Evolutionary conservation across 2,329 filamentous ascomycete genomes (phyloP), one percentile per base, ranked within the genome.

Genomic region (Aspergillus candidus): DNA sequence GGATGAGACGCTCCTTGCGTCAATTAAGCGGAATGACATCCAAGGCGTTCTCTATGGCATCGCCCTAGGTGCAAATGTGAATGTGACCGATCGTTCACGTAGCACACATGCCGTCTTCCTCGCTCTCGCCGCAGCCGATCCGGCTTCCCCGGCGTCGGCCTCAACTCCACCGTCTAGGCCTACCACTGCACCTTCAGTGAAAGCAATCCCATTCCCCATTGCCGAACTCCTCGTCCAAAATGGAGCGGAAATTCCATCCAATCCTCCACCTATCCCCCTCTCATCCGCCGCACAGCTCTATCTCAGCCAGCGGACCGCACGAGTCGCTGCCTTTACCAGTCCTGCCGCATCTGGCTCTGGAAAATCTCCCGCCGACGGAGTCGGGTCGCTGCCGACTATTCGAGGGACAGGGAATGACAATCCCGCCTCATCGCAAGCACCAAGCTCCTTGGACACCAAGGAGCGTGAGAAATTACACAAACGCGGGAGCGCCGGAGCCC

Each of bases 11-110:
- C 76, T 98, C 5, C 73, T 98, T 32, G 89, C 90, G 4, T 90
- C 87, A 8, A 90, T 97, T 64, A 98, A 97, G 75, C 88, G 84
- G 68, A 96, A 96, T 65, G 90, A 98, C 61, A 88, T 98, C 43
- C 86, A 93, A 60, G 86, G 89, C 51, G 89, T 96, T 17, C 79
- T 98, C 18, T 94, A 96, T 58, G 91, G 87, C 3, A 75, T 98
- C 37, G 88, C 93, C 1, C 75, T 96, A 29, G 79, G 79, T 49
- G 93, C 88, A 11, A 95, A 90, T 58, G 87, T 90, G 11, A 98
- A 98, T 59, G 79, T 84, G 3, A 74, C 82, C 4, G 93, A 98
- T 64, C 87, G 83, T 51, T 93, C 89, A 32, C 80, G 93, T 42
- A 86, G 85, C 34, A 96, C 91, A 0, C 91, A 94, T 62, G 83